These are phyloP conservation scores for Orbilia quercus DNA, from an alignment of 2,329 filamentous ascomycete genomes.

Conservation along the genomic window DNA sequence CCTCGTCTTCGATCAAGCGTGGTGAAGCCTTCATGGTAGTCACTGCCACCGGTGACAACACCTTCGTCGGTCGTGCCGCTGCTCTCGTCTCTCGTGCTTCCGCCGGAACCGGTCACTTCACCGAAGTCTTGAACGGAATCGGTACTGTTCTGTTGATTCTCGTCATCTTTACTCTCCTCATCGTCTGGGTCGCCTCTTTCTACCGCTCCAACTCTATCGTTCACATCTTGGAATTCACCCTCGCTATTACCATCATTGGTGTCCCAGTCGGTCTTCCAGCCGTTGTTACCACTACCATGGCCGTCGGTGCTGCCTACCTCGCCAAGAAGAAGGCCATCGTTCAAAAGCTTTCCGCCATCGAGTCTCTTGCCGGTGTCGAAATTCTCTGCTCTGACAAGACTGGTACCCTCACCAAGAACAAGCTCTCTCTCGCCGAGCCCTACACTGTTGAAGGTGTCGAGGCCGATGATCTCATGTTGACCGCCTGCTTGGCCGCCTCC, in stretches of 20 bases:
- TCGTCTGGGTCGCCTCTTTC: conserved; percentile 88
- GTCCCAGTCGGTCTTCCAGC: conserved; percentile 92
- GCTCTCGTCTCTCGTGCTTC: conserved; percentile 83
- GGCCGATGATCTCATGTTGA: conserved; percentile 88
- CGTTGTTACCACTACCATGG: conserved; percentile 94
- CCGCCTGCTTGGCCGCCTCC: conserved; percentile 87
- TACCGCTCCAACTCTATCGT: conserved; percentile 87
- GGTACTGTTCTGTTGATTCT: conserved; percentile 82
- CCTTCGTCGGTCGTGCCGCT: conserved; percentile 88
- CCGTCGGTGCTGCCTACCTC: conserved; percentile 88
- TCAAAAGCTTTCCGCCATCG: conserved; percentile 90
- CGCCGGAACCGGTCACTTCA: conserved; percentile 83
- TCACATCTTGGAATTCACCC: conserved; percentile 81
- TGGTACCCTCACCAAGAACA: conserved; percentile 93
- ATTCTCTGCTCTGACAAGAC: conserved; percentile 96
- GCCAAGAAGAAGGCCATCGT: conserved; percentile 94
- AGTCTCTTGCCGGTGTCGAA: conserved; percentile 90
- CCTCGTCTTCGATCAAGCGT: conserved; percentile 89
- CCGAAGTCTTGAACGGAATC: conserved; percentile 87
- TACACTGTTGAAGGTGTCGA: conserved; percentile 85
- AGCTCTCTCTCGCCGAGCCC: conserved; percentile 85
- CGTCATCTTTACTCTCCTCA: conserved; percentile 80
- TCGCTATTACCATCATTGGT: conserved; percentile 90
- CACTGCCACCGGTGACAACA: conserved; percentile 86
- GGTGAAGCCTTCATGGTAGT: conserved; percentile 86